Evolutionary conservation across 73 alveolate genomes (phyloP).

Genomic region (Tetrahymena malaccensis): DNA sequence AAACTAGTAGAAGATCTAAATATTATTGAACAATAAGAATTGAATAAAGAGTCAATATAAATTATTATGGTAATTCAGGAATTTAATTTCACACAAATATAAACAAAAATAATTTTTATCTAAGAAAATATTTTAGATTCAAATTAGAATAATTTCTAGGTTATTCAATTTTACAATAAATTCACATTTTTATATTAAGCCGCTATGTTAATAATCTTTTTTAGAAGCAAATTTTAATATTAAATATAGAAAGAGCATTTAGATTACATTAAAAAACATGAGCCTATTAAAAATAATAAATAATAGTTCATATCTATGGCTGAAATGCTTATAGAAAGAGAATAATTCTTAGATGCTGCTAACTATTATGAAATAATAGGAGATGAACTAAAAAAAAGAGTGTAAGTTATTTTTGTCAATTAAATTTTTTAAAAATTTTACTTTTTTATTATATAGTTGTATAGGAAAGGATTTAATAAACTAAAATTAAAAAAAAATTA

Average conservation of each 20-base stretch:
- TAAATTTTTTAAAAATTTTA: background rate
- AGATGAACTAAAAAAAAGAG: background rate
- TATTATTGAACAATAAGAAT: background rate
- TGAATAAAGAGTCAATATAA: background rate
- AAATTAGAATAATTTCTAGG: no score
- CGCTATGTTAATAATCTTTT: no score
- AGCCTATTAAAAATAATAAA: background rate
- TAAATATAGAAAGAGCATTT: background rate
- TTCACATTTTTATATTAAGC: no score
- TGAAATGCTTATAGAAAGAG: background rate
- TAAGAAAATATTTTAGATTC: no score
- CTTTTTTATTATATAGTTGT: background rate
- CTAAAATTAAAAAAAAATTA: background rate
- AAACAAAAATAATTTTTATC: no score
- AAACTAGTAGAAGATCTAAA: background rate
- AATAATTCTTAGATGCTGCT: background rate
- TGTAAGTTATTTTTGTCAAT: background rate
- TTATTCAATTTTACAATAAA: no score
- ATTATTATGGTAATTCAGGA: background rate
- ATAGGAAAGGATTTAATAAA: background rate
- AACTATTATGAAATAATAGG: background rate
- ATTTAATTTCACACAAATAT: background rate
- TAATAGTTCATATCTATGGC: background rate
- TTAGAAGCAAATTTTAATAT: no score
- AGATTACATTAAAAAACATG: background rate